Percentiles rank a stretch among this genome's conserved stretches.
These are phyloP conservation scores for Rubroboletus pulcherrimus DNA, from an alignment of 768 basidiomycete genomes.

Conservation along the genomic window DNA sequence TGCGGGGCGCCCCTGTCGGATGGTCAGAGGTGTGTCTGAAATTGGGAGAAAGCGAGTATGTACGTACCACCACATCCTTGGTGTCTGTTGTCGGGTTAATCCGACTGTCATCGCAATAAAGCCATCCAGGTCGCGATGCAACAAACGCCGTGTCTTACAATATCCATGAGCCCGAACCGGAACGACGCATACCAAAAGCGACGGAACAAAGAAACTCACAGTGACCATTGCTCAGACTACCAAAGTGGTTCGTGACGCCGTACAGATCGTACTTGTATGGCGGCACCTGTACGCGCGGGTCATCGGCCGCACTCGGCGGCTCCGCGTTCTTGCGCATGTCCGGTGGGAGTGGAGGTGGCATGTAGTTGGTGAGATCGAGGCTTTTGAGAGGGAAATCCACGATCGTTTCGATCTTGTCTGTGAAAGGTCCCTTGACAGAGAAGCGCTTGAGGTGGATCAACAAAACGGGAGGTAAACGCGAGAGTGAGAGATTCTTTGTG, in stretches of 20 bases:
- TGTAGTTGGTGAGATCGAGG: conserved; percentile 71
- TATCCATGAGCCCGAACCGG: background rate
- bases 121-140: conserved; percentile 82
- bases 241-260: conserved; percentile 94
- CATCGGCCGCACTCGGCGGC: conserved; percentile 40
- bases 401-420: conserved; percentile 93
- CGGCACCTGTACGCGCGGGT: conserved; percentile 78
- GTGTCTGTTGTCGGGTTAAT: conserved; percentile 67
- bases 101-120: conserved; percentile 92
- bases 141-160: conserved; percentile 86
- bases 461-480: conserved; percentile 89
- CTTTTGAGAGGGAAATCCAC: conserved; percentile 80
- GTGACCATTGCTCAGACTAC: conserved; percentile 91
- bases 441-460: conserved; percentile 92
- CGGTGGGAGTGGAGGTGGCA: conserved; percentile 76
- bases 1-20: conserved; percentile 55
- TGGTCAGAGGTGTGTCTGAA: conserved; percentile 18
- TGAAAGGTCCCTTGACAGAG: conserved; percentile 86
- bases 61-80: conserved; percentile 83
- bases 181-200: background rate
- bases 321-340: conserved; percentile 52
- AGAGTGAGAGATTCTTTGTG: conserved; percentile 81
- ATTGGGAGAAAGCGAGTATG: conserved; percentile 29
- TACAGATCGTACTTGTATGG: conserved; percentile 94
- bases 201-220: conserved; percentile 53